phyloP scores from a whole-genome alignment of 2,329 filamentous ascomycete genomes.

The Clarireedia monteithiana region DNA sequence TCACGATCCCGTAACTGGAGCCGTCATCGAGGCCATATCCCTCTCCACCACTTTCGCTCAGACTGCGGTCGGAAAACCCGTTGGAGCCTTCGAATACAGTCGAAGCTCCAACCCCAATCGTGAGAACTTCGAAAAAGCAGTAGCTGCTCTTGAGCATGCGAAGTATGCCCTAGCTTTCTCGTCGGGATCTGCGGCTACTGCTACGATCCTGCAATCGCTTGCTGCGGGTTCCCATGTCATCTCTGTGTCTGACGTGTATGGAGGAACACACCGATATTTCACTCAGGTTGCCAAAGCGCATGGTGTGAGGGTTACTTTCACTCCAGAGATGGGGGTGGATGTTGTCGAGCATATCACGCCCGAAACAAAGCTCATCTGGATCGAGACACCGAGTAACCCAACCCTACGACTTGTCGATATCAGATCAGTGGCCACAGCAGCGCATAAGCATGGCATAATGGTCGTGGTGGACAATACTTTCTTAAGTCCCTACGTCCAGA shows the following conservation, averaged over 20 bases:
- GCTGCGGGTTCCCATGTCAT: slow-evolving; percentile 89
- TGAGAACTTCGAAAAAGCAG: slow-evolving; percentile 84
- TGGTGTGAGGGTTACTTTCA: slow-evolving; percentile 90
- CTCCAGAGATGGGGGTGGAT: slow-evolving; percentile 83
- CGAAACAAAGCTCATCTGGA: slow-evolving; percentile 93
- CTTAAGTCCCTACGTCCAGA: slow-evolving; percentile 92
- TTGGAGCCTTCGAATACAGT: slow-evolving; percentile 89
- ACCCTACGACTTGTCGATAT: slow-evolving; percentile 93
- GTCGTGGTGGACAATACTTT: slow-evolving; percentile 99
- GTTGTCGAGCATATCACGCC: slow-evolving; percentile 76
- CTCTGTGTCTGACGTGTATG: slow-evolving; percentile 95
- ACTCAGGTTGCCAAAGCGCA: slow-evolving; percentile 94
- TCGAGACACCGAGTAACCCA: slow-evolving; percentile 91
- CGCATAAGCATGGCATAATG: slow-evolving; percentile 80
- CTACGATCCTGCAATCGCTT: slow-evolving; percentile 85
- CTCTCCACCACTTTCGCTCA: slow-evolving; percentile 97
- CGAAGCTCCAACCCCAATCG: slow-evolving; percentile 92
- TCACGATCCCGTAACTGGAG: slow-evolving; percentile 84
- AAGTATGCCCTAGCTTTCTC: slow-evolving; percentile 90
- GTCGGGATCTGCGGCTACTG: slow-evolving; percentile 89
- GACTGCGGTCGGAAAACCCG: slow-evolving; percentile 73
- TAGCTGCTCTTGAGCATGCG: slow-evolving; percentile 88
- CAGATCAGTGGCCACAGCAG: slow-evolving; percentile 69
- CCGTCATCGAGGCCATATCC: slow-evolving; percentile 93
- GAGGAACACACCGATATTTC: slow-evolving; percentile 97